Conservation (phyloP, 495 filamentous ascomycete genomes). For the Tuber brumale region DNA sequence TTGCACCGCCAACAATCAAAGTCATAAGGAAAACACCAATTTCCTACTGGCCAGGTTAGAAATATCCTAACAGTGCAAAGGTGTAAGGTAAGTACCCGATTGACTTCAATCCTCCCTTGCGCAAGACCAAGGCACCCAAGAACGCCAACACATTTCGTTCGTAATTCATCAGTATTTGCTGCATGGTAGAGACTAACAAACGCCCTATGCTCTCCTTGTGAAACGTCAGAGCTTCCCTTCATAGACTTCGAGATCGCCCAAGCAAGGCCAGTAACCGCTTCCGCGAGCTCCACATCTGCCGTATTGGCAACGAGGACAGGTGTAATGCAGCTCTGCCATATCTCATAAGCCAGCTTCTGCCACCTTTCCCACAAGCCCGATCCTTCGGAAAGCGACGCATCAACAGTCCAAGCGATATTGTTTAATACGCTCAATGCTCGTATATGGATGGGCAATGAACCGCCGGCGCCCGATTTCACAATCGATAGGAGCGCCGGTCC, state of each 20-base stretch:
- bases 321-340: constrained; percentile 50
- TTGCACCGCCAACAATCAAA: constrained; percentile 45
- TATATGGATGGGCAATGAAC: constrained; percentile 40
- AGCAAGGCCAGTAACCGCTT: constrained; percentile 53
- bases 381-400: constrained; percentile 46
- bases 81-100: constrained; percentile 45
- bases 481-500: constrained; percentile 50
- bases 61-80: not conserved
- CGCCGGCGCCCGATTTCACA: constrained; percentile 31
- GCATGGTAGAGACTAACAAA: constrained; percentile 58
- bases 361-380: constrained; percentile 45
- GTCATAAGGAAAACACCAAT: constrained; percentile 57
- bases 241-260: constrained; percentile 55
- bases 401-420: constrained; percentile 58
- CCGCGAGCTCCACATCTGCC: constrained; percentile 55
- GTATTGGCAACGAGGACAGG: constrained; percentile 53
- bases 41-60: constrained; percentile 39
- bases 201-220: constrained; percentile 48
- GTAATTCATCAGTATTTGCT: constrained; percentile 44
- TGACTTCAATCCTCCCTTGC: constrained; percentile 42
- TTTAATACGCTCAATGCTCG: constrained; percentile 52
- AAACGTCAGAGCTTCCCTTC: constrained; percentile 47
- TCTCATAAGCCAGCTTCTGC: constrained; percentile 48
- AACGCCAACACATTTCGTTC: constrained; percentile 57
- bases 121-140: constrained; percentile 52